A percentile compares a stretch with the other conserved stretches of the same genome.
phyloP scores from a whole-genome alignment of 495 filamentous ascomycete species.

The Polyplosphaeria fusca region DNA sequence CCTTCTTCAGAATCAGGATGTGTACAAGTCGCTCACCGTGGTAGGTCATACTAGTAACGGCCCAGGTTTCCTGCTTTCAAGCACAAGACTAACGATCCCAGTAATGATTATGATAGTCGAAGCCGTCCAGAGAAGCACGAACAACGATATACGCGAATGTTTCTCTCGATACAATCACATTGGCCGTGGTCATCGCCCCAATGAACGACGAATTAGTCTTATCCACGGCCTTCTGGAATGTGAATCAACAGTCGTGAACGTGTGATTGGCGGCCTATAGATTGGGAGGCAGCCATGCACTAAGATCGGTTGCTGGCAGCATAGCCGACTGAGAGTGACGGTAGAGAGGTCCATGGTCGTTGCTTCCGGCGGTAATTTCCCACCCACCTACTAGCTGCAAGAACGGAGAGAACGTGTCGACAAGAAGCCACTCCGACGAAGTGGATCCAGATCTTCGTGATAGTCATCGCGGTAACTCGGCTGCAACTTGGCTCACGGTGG shows the following conservation, averaged over 20 bases:
- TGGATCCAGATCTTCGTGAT: background rate
- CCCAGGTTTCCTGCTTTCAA: slow-evolving; percentile 20
- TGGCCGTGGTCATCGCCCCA: slow-evolving; percentile 25
- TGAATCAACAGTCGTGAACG: slow-evolving; percentile 9
- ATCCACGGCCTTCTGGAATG: background rate
- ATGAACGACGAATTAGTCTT: slow-evolving; percentile 11
- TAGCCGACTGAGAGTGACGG: background rate
- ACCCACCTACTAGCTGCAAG: too few relatives aligned
- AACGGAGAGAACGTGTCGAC: slow-evolving; percentile 11
- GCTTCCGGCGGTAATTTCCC: too few relatives aligned
- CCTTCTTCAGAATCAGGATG: too few relatives aligned
- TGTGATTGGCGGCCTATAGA: slow-evolving; percentile 10
- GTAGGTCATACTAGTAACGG: slow-evolving; percentile 36
- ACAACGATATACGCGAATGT: slow-evolving; percentile 25
- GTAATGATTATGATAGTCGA: slow-evolving; percentile 21
- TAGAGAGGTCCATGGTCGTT: too few relatives aligned
- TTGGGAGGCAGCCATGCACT: slow-evolving; percentile 20
- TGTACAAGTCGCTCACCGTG: too few relatives aligned
- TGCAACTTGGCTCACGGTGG: background rate
- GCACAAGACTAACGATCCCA: slow-evolving; percentile 8
- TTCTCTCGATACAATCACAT: slow-evolving; percentile 2
- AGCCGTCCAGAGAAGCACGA: slow-evolving; percentile 19
- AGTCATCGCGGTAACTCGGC: slow-evolving; percentile 3
- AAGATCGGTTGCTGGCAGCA: slow-evolving; percentile 14
- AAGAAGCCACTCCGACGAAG: slow-evolving; percentile 21